phyloP scores from a whole-genome alignment of 2,329 filamentous ascomycete genomes.

The Microsporum audouinii region DNA sequence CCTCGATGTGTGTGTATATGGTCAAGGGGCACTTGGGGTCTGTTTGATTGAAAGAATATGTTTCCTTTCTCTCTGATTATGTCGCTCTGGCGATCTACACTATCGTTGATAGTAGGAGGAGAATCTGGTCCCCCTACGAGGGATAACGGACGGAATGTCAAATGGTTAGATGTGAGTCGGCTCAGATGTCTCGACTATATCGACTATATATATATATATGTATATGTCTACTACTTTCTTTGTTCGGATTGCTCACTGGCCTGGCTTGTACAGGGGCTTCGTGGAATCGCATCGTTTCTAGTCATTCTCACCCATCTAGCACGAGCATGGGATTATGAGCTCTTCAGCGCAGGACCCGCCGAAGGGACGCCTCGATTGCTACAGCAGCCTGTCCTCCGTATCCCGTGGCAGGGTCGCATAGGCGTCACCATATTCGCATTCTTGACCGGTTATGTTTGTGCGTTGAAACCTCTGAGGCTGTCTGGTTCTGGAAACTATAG shows the following conservation, averaged over 20 bases:
- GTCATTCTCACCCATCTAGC: constrained; percentile 44
- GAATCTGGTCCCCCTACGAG: background rate
- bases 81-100: background rate
- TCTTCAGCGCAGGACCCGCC: constrained; percentile 40
- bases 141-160: constrained; percentile 23
- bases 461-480: constrained; percentile 43
- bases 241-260: background rate
- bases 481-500: constrained; percentile 37
- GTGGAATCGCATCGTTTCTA: constrained; percentile 43
- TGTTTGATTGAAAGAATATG: background rate
- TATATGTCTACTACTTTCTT: too few species aligned
- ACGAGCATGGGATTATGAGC: constrained; percentile 41
- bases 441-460: constrained; percentile 46
- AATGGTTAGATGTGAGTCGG: constrained; percentile 31
- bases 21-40: background rate
- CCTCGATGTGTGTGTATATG: background rate
- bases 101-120: background rate
- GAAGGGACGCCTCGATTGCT: constrained; percentile 35
- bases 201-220: background rate
- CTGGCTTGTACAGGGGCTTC: constrained; percentile 33
- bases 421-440: constrained; percentile 48
- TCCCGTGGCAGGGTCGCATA: constrained; percentile 45
- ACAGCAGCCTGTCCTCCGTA: constrained; percentile 43
- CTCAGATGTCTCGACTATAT: background rate
- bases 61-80: background rate